Conservation (phyloP, 352 stramenopile genomes). For the Phytophthora capsici region DNA sequence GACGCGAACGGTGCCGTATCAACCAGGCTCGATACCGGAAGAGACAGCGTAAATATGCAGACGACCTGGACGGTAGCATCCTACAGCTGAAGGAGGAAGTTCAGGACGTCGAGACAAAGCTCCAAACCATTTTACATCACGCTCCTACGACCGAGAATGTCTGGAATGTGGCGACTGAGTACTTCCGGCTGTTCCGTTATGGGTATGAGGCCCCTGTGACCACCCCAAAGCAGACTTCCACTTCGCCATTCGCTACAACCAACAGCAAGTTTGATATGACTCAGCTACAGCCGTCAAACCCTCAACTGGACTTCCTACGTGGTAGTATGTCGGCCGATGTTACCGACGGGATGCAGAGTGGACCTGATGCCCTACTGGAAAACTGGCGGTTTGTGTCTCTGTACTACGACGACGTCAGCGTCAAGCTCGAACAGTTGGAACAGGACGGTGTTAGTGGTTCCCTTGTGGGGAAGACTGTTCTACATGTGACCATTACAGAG, state of each 20-base stretch:
- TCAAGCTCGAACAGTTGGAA: conserved; percentile 25
- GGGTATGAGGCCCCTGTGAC: conserved; percentile 1
- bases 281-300: neutral
- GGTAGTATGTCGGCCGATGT: conserved; percentile 4
- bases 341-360: conserved; percentile 1
- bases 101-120: conserved; percentile 1
- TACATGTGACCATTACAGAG: conserved; percentile 16
- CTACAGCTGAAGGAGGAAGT: conserved; percentile 1
- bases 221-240: neutral
- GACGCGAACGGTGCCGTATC: conserved; percentile 10
- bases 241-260: neutral
- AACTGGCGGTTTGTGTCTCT: conserved; percentile 19
- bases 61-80: neutral
- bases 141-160: conserved; percentile 1
- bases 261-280: neutral
- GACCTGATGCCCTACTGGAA: conserved; percentile 15
- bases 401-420: conserved; percentile 16
- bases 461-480: neutral
- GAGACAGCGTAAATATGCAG: conserved; percentile 1
- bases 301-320: conserved; percentile 4
- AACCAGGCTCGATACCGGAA: conserved; percentile 19
- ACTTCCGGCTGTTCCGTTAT: conserved; percentile 13
- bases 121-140: neutral
- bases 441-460: neutral
- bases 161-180: conserved; percentile 13